Evolutionary conservation across 768 basidiomycete species (phyloP), one percentile per base, ranked within the genome.

Genomic region (Lactifluus hygrophoroides): DNA sequence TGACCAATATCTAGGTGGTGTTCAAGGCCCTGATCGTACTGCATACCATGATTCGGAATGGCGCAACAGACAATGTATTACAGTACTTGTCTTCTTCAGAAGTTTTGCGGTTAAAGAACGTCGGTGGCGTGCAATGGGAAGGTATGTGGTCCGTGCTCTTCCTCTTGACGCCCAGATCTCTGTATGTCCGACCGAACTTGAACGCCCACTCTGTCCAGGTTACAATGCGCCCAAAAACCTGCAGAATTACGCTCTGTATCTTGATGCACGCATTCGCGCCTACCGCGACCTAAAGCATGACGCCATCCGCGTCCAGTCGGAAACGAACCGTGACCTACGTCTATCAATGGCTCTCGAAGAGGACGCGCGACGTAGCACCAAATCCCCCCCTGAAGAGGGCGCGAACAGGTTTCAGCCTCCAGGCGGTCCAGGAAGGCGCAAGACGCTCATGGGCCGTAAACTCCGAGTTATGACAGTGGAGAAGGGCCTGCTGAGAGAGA

Each of bases 1-100:
- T 58, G 55, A 58, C 51, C 8, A n/a, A 37, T 17, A 7, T 35
- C 13, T 66, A 96, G 94, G 80, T 98, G 64, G 94, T 91, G n/a
- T 97, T 98, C 82, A 99, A 99, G 69, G 93, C 94, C 0, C 76
- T 98, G 64, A 86, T 99, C 66, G 91, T 95, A 3, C 76, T 98
- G 7, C 96, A 99, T 70, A 91, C 86, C 32, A 93, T 99, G 90
- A 90, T 98, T 69, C 84, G 96, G 27, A 92, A 90, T 61, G 96
- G 96, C n/a, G 80, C 90, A 2, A 96, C 94, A 6, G 94, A 98
- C 75, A 91, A 94, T 68, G 82, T 97, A 13, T 79, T 97, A 19
- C 76, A 81, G 13, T 87, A 93, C 71, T 80, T 98, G 38, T 85
- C 90, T 5, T 80, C 85, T 34, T 80, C 84, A 2, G 90, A 95